Evolutionary conservation across 495 filamentous ascomycete genomes (phyloP), one percentile per base, ranked within the genome.

Genomic region (Bacidia rubella): DNA sequence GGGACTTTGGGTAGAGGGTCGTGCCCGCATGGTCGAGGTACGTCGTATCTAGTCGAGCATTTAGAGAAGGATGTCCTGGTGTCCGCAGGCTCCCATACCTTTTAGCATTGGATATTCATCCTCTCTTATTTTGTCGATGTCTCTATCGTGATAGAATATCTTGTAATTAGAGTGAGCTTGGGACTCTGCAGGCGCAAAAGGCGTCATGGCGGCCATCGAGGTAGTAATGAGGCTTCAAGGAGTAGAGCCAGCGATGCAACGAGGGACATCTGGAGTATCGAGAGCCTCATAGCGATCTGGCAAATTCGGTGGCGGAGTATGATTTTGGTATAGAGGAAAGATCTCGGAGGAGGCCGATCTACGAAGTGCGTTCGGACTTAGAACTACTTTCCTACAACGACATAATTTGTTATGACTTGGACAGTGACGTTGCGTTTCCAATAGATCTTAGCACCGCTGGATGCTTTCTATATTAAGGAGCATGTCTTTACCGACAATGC

Each of bases 1-100:
- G 70, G 25, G 87, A 90, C 60, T 83, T 90, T 22, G 86, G 68
- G 64, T 87, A 90, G 1, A 80, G 69, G 0, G 90, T 92, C 11
- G 87, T 87, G 20, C 87, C 90, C 1, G 89, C 90, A 81, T 97
- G 90, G 59, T 97, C 90, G 23, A 96, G 81, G 62, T 96, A 97
- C 48, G 83, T 76, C 7, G 79, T 75, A 51, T 75, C 87, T 92
- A 55, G 21, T n/a, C n/a, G 26, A 11, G 23, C n/a, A 27, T 26
- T 61, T 38, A 66, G 25, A 50, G 46, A 24, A 21, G 52, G 17
- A 43, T 43, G 42, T 24, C 59, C 48, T 12, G 48, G 22, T 19
- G 29, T 19, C 35, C 2, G 38, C 2, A 2, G 22, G 19, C 12
- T 15, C 12, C 59, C 66, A 62, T 70, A 86, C 89, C 83, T 65